These are phyloP conservation scores for Geoglossum cookeanum DNA, from an alignment of 2,329 filamentous ascomycete species.

Conservation along the genomic window DNA sequence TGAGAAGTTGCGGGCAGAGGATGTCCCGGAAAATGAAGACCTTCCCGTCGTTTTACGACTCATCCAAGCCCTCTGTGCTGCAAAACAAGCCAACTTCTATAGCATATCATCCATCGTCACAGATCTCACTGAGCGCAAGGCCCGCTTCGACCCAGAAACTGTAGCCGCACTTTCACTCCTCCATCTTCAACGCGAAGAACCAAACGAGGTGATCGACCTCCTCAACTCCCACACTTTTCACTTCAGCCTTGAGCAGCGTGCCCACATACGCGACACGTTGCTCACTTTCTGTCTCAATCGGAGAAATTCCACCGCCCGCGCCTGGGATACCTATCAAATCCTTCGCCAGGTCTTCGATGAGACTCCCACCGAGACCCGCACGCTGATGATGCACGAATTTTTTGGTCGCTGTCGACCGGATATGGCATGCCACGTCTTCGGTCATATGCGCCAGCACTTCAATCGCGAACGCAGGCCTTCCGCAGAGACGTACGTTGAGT, in stretches of 20 bases:
- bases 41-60: conserved; percentile 49
- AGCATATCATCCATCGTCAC: conserved; percentile 55
- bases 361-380: conserved; percentile 44
- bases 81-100: conserved; percentile 43
- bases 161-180: conserved; percentile 53
- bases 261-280: conserved; percentile 44
- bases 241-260: conserved; percentile 51
- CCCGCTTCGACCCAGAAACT: conserved; percentile 53
- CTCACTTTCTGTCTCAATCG: conserved; percentile 47
- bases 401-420: conserved; percentile 61
- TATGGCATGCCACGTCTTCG: conserved; percentile 73
- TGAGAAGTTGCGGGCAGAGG: conserved; percentile 37
- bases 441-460: conserved; percentile 73
- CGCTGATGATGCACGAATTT: conserved; percentile 62
- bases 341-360: conserved; percentile 38
- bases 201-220: conserved; percentile 62
- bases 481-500: conserved; percentile 55
- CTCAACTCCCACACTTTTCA: conserved; percentile 56
- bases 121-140: conserved; percentile 50
- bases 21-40: conserved; percentile 34
- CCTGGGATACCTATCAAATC: conserved; percentile 42
- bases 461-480: conserved; percentile 45
- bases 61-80: conserved; percentile 46
- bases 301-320: conserved; percentile 39
- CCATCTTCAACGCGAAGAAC: conserved; percentile 58